Percentiles rank a stretch among this genome's conserved stretches.
Evolutionary conservation across 768 basidiomycete genomes (phyloP).

Genomic region (Hygrophoropsis aurantiaca): DNA sequence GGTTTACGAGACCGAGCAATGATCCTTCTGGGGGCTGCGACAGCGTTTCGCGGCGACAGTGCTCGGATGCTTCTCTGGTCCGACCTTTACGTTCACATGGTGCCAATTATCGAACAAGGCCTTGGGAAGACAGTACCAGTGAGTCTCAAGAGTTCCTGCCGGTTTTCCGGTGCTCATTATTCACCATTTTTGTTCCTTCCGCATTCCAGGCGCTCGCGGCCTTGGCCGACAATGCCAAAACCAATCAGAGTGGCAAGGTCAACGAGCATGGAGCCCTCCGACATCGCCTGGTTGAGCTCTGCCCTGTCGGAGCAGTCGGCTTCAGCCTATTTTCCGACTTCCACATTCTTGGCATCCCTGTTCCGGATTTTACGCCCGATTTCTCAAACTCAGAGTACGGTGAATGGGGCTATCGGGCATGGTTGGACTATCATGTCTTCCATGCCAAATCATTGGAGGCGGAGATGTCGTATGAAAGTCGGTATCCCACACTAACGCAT

Average conservation of each 20-base stretch:
- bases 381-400: slow-evolving; percentile 21
- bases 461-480: slow-evolving; percentile 31
- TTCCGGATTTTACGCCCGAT: slow-evolving; percentile 26
- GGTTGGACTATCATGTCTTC: slow-evolving; percentile 30
- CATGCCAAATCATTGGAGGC: slow-evolving; percentile 6
- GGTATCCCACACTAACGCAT: slow-evolving; percentile 4
- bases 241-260: slow-evolving; percentile 27
- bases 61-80: slow-evolving; percentile 22
- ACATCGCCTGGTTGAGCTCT: slow-evolving; percentile 28
- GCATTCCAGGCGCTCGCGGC: slow-evolving; percentile 30
- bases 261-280: slow-evolving; percentile 32
- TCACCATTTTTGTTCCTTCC: too few species aligned
- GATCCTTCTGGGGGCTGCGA: slow-evolving; percentile 25
- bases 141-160: too few species aligned
- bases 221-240: slow-evolving; percentile 29
- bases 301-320: slow-evolving; percentile 26
- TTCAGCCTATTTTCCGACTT: slow-evolving; percentile 29
- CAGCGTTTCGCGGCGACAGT: slow-evolving; percentile 31
- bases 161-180: too few species aligned
- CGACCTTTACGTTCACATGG: too few species aligned
- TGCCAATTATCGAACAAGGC: too few species aligned
- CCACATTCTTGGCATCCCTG: slow-evolving; percentile 20
- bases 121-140: too few species aligned
- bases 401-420: slow-evolving; percentile 25
- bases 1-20: slow-evolving; percentile 28